A percentile compares a stretch with the other conserved stretches of the same genome.
Evolutionary conservation across 225 moss, liverwort and hornwort species (phyloP).

Genomic region (Marchantia paleacea): DNA sequence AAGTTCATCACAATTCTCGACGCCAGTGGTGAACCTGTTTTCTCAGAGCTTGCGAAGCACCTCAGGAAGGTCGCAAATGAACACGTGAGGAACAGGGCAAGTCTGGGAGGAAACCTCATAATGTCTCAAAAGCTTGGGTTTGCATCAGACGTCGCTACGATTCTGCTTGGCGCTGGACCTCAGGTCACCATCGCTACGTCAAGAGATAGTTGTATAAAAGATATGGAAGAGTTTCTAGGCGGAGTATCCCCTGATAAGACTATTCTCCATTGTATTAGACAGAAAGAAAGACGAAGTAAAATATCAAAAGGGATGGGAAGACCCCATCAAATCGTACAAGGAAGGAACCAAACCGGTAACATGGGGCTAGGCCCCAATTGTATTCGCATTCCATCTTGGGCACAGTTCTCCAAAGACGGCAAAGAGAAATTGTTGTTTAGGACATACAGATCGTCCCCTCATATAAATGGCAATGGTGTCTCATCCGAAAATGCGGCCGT

Average conservation of each 20-base stretch:
- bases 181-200: constrained; percentile 29
- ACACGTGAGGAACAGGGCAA: constrained; percentile 72
- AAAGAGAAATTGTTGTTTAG: constrained; percentile 40
- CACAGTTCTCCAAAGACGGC: not conserved
- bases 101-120: constrained; percentile 70
- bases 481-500: constrained; percentile 66
- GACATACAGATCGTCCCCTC: constrained; percentile 57
- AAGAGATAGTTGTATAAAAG: constrained; percentile 1
- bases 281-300: too few relatives aligned
- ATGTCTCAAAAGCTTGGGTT: constrained; percentile 58
- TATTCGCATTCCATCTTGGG: constrained; percentile 38
- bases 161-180: constrained; percentile 63
- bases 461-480: constrained; percentile 60
- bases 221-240: constrained; percentile 38
- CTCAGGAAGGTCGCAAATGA: constrained; percentile 50
- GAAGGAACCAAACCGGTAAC: too few relatives aligned
- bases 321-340: too few relatives aligned
- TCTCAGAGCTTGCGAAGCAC: constrained; percentile 48
- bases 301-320: too few relatives aligned
- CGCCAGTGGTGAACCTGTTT: constrained; percentile 14
- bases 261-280: constrained; percentile 36
- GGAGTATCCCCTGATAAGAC: not conserved
- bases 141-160: constrained; percentile 69
- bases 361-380: too few relatives aligned
- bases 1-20: constrained; percentile 52